phyloP scores from a whole-genome alignment of 352 stramenopile genomes.

The Phytophthora aleatoria region DNA sequence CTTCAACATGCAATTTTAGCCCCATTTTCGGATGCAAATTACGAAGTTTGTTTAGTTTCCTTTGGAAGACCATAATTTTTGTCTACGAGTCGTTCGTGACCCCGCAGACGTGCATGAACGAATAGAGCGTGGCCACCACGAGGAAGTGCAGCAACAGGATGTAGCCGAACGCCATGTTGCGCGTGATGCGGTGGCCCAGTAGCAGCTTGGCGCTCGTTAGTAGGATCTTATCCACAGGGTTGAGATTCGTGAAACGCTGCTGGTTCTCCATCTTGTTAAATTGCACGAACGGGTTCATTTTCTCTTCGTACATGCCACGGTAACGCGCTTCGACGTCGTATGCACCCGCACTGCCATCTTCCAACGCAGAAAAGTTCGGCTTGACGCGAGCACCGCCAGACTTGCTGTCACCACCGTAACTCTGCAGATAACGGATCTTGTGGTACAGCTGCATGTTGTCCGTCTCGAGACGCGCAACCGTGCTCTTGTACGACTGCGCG shows the following conservation, averaged over 20 bases:
- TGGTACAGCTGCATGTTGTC: conserved; percentile 93
- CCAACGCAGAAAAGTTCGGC: conserved; percentile 33
- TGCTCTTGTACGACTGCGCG: conserved; percentile 63
- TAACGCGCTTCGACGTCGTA: conserved; percentile 82
- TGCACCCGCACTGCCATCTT: conserved; percentile 38
- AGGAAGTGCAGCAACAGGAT: conserved; percentile 88
- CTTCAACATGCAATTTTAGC: conserved; percentile 4
- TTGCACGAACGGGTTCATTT: conserved; percentile 92
- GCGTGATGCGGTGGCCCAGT: conserved; percentile 79
- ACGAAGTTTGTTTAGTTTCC: neutral
- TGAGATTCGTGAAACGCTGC: conserved; percentile 90
- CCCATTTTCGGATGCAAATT: neutral
- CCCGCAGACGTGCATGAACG: conserved; percentile 85
- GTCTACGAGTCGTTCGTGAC: conserved; percentile 68
- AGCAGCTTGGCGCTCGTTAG: conserved; percentile 87
- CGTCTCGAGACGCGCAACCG: conserved; percentile 74
- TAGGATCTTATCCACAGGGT: conserved; percentile 90
- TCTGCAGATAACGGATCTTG: conserved; percentile 90
- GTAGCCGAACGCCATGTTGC: conserved; percentile 85
- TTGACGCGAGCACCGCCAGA: conserved; percentile 23
- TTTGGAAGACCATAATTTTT: neutral
- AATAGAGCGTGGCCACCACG: conserved; percentile 86
- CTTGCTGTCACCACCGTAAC: conserved; percentile 51
- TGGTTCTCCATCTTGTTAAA: conserved; percentile 92
- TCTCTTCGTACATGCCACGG: conserved; percentile 89